Evolutionary conservation across 2,329 filamentous ascomycete genomes (phyloP).

Genomic region (Gaeumannomyces tritici): DNA sequence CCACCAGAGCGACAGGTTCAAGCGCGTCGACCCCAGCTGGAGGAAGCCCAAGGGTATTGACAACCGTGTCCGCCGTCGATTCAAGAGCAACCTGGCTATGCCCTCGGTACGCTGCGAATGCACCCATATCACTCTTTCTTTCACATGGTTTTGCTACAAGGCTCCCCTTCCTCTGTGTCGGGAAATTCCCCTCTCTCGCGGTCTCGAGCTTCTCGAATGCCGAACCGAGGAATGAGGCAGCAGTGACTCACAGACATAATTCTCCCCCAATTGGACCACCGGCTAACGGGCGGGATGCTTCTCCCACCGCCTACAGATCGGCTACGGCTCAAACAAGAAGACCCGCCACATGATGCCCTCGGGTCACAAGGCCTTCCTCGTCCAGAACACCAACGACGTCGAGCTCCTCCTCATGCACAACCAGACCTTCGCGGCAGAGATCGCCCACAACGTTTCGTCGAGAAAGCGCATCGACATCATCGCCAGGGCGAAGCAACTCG

Average conservation of each 20-base stretch:
- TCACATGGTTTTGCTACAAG: too few species aligned
- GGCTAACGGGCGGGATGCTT: too few species aligned
- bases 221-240: background rate
- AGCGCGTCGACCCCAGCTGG: slow-evolving; percentile 83
- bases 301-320: slow-evolving; percentile 55
- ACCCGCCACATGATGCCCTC: slow-evolving; percentile 98
- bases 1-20: slow-evolving; percentile 97
- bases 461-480: slow-evolving; percentile 98
- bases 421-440: slow-evolving; percentile 97
- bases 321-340: slow-evolving; percentile 99
- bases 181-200: background rate
- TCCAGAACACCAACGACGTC: slow-evolving; percentile 92
- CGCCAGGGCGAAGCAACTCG: slow-evolving; percentile 91
- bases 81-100: slow-evolving; percentile 93
- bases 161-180: too few species aligned
- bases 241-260: too few species aligned
- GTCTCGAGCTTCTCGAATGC: slow-evolving; percentile 1
- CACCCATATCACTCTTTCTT: background rate
- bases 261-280: too few species aligned
- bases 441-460: slow-evolving; percentile 95
- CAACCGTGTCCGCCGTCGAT: slow-evolving; percentile 92
- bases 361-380: slow-evolving; percentile 99
- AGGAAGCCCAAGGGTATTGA: slow-evolving; percentile 99
- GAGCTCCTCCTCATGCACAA: slow-evolving; percentile 99
- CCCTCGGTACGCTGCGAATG: slow-evolving; percentile 69